phyloP scores from a whole-genome alignment of 139 green algal species.

The Klebsormidium nitens region DNA sequence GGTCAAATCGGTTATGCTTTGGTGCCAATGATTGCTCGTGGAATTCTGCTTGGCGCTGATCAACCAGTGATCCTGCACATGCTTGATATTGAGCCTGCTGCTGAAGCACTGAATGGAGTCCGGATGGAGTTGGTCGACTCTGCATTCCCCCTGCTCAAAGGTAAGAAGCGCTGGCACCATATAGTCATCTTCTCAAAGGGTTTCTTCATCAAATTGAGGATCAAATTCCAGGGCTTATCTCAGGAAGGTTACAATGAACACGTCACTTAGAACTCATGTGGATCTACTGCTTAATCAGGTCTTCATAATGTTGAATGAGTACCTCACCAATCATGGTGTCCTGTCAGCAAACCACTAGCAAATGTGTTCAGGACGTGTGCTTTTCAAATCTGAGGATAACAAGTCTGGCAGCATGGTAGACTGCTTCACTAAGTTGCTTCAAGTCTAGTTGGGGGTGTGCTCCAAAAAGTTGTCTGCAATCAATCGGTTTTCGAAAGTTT shows the following conservation, averaged over 20 bases:
- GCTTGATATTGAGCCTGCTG: constrained; percentile 83
- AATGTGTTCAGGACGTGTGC: no score
- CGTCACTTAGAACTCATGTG: no score
- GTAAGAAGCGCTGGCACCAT: constrained; percentile 38
- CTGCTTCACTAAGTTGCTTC: neutral
- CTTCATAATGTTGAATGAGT: no score
- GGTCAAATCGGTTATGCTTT: constrained; percentile 92
- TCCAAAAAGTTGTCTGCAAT: neutral
- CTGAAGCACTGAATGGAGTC: constrained; percentile 74
- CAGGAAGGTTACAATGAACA: no score
- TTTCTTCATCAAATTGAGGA: no score
- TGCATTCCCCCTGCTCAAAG: constrained; percentile 79
- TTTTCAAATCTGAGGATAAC: no score
- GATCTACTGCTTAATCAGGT: no score
- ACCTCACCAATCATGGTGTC: no score
- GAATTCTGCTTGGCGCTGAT: constrained; percentile 74
- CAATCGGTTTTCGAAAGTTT: neutral
- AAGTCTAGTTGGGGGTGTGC: neutral
- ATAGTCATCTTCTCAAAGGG: no score
- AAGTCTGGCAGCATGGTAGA: no score
- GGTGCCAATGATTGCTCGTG: constrained; percentile 68
- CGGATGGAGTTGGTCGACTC: constrained; percentile 91
- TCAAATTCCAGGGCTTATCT: no score
- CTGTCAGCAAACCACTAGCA: no score
- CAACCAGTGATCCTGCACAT: constrained; percentile 89